Percentiles rank a stretch among this genome's conserved stretches.
phyloP scores from a whole-genome alignment of 73 alveolate genomes.

The Breviolum minutum region DNA sequence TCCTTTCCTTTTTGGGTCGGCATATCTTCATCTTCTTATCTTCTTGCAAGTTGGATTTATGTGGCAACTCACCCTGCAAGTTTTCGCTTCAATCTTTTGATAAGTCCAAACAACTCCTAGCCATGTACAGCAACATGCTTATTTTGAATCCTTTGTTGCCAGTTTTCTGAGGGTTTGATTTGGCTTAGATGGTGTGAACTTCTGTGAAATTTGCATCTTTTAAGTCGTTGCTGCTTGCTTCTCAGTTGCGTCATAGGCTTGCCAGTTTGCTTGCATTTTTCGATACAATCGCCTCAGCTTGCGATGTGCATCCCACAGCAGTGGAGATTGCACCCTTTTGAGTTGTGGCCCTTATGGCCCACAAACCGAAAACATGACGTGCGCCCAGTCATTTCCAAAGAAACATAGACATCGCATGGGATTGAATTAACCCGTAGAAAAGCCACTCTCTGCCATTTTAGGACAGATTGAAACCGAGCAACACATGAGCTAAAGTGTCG shows the following conservation, averaged over 20 bases:
- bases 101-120: no score
- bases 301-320: no score
- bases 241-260: conserved; percentile 73
- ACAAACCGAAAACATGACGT: background rate
- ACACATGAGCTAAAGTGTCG: conserved; percentile 82
- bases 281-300: conserved; percentile 63
- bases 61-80: no score
- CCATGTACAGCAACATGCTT: background rate
- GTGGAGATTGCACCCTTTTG: no score
- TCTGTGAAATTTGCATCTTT: background rate
- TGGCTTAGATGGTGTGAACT: background rate
- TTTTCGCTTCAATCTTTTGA: no score
- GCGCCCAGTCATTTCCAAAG: background rate
- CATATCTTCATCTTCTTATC: no score
- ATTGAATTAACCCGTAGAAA: no score
- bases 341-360: no score
- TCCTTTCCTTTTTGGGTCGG: no score
- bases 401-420: no score
- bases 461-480: background rate
- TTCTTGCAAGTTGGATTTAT: no score
- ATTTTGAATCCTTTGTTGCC: background rate
- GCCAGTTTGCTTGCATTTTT: conserved; percentile 92
- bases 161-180: background rate
- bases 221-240: background rate
- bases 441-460: no score